A percentile compares a stretch with the other conserved stretches of the same genome.
Conservation (phyloP, 2,329 filamentous ascomycete genomes). For the Aspergillus sp. region DNA sequence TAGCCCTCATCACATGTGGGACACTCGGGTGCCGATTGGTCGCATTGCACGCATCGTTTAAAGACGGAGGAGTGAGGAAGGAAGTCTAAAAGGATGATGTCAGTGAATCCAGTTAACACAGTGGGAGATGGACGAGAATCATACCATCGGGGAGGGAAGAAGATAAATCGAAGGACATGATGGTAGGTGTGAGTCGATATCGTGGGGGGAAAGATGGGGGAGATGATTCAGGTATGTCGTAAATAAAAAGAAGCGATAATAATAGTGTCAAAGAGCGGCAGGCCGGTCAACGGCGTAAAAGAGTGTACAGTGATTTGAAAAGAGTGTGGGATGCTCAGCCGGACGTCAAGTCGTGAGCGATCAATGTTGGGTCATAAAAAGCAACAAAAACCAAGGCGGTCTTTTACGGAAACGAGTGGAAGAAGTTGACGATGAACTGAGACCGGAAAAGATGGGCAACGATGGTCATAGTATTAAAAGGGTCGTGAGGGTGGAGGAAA, state of each 20-base stretch:
- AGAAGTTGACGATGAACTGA: constrained; percentile 8
- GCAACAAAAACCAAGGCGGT: constrained; percentile 4
- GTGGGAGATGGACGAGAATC: not conserved
- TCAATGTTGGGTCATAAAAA: constrained; percentile 22
- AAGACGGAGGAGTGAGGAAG: constrained; percentile 10
- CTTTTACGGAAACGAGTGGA: constrained; percentile 11
- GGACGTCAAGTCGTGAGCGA: constrained; percentile 33
- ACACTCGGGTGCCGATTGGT: constrained; percentile 50
- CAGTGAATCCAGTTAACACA: not conserved
- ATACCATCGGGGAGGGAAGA: constrained; percentile 16
- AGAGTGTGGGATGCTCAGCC: constrained; percentile 25
- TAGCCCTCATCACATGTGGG: constrained; percentile 53
- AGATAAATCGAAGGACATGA: constrained; percentile 23
- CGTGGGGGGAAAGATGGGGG: not conserved
- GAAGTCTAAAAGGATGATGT: not conserved
- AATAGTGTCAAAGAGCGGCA: constrained; percentile 12
- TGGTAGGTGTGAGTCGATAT: constrained; percentile 3
- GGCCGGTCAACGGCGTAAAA: constrained; percentile 27
- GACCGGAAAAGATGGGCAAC: constrained; percentile 7
- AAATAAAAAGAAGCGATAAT: constrained; percentile 3
- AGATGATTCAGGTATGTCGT: constrained; percentile 3
- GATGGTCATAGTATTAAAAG: constrained; percentile 19
- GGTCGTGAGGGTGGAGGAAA: constrained; percentile 2
- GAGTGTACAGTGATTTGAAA: constrained; percentile 13
- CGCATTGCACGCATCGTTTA: constrained; percentile 53